Base-by-base conservation (phyloP, 2,329 filamentous ascomycete species). In the Fusarium sp. region DNA sequence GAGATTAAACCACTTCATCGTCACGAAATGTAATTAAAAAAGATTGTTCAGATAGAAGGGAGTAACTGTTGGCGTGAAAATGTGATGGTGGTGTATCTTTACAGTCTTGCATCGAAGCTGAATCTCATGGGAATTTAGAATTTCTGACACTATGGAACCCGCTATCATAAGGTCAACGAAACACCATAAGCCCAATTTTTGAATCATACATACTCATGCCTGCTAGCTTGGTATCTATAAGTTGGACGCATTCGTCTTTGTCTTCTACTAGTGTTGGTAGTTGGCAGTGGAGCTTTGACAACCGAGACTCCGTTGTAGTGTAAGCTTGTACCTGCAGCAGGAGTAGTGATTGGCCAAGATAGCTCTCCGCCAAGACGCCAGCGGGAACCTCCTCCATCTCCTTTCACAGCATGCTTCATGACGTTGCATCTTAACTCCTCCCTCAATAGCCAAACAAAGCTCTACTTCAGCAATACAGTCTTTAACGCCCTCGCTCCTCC, bases 381-480 rank as follows among this genome's bases (percentile, higher is more conserved):
- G 53, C 50, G 45, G 61, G 72, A 75, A 72, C 73, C 71, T 75
- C 73, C 71, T 72, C 71, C 63, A 61, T 75, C 73, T 68, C 74
- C 74, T 76, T 75, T 76, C 74, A 46, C 49, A 50, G 58, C 62
- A 71, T 50, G 64, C 46, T 62, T 66, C 74, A 75, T 76, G 74
- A 76, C 72, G 74, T 76, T 75, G 64, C 64, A 73, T 54, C 55
- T 66, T 48, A 56, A 71, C 57, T 69, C 62, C 61, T 67, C 69
- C 61, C 61, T 63, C 51, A n/a, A 62, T 51, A 73, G 54, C 71
- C 67, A 37, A 59, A 58, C 65, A 65, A 64, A 56, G 37, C 26
- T 13, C 28, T 30, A 30, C 28, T 66, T 48, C 60, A 54, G 52
- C 62, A 65, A 65, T 46, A 41, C 21, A 59, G 59, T 65, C 62